Base-by-base conservation (phyloP, 106 monocot genomes). In the Dioscorea zingiberensis region DNA sequence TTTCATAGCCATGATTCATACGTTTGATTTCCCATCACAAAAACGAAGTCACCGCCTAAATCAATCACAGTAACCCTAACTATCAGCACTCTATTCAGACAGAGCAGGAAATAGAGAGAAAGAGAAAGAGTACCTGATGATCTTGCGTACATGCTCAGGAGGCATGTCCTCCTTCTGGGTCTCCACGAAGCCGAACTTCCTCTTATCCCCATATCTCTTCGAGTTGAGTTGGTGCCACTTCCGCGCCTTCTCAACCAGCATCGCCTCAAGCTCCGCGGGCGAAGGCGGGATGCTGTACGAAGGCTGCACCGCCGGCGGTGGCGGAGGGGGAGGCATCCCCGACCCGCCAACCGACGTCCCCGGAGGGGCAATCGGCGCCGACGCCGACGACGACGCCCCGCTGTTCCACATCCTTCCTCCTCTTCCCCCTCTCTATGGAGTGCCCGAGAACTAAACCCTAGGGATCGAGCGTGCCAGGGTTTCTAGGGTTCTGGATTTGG, bases 211-310 rank as follows among this genome's bases (percentile, higher is more conserved):
- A 47, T 98, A 98, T 38, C 92, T 59, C 86, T 98, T 98, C 44
- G 88, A 88, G 75, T 98, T 98, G 30, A 98, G 86, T 77, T 98
- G 97, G 69, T 89, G 83, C 97, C 97, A 98, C 78, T 98, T 98
- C 85, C 89, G 60, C 9, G 97, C 97, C 92, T 88, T 89, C 82
- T 98, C 97, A 65, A 86, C 88, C 74, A 98, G 74, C 68, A 73
- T 72, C 67, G 86, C 86, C 80, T 98, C 92, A 79, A 74, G 70
- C 70, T 97, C 95, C 62, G 80, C 95, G 21, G 88, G 68, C 13
- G 84, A 79, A n/a, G 80, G 72, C 19, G 93, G 93, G 11, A 86
- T 81, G 66, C 85, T 89, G 51, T 74, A 83, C 47, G 85, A 86
- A 0, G 95, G 81, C 54, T 74, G 84, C 54, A 73, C 79, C 51